Evolutionary conservation across 129 eudicot genomes (phyloP), one percentile per base, ranked within the genome.

Genomic region (Flaveria trinervia): DNA sequence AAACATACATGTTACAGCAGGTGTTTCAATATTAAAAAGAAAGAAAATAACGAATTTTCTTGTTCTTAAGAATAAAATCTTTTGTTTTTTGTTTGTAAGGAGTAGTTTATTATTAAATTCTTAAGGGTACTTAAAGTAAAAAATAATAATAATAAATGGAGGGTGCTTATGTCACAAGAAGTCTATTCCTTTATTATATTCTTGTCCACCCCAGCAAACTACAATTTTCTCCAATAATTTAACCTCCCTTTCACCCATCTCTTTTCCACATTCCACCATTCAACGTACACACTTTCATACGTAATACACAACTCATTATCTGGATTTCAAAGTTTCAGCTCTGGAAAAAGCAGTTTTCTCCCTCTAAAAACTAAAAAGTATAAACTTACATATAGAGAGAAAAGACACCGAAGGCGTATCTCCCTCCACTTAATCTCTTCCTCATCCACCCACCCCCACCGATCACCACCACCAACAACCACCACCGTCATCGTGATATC

Each of bases 141-240:
- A 65, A 52, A 20, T 4, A 33, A 4, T 33, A 68, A 5, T 20
- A 18, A 76, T 52, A 65, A 18, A 52, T 50, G 55, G 36, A 56
- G 26, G 61, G 51, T 26, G 72, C 73, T 67, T 67, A 67, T 67
- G 68, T 77, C 82, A 70, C 76, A 78, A 65, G 60, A 54, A n/a
- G 61, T 55, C 25, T 17, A 55, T 17, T 26, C 26, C 77, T 78
- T 78, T 70, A 78, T 78, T 48, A 79, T 79, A 79, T 79, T 79
- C 83, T 79, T 79, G 83, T 71, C 83, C 77, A 71, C 62, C 41
- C 72, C 48, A 72, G 46, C 48, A 79, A 79, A 79, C 83, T 79
- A 79, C 83, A 71, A 41, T 61, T 61, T 79, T 61, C 18, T 79
- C 67, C 73, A 79, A 50, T 64, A 79, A 48, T 70, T 68, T 39